Conservation (phyloP, 176 grass and related monocot species). For the Rhynchospora breviuscula region DNA sequence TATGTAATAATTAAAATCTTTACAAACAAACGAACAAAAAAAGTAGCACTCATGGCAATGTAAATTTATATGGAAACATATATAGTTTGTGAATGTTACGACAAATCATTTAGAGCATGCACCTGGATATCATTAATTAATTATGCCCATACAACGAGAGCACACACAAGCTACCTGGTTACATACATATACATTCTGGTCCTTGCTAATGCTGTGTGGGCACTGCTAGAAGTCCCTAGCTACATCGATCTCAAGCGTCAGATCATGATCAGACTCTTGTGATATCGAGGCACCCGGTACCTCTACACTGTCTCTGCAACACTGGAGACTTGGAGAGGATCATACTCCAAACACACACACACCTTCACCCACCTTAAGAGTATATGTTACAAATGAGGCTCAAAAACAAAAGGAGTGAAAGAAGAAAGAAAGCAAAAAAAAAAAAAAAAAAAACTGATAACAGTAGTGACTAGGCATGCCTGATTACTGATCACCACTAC, state of each 20-base stretch:
- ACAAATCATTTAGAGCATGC: not conserved
- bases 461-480: not conserved
- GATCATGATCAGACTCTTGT: slow-evolving; percentile 6
- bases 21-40: not conserved
- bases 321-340: slow-evolving; percentile 18
- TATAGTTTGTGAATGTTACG: not conserved
- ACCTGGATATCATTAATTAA: not conserved
- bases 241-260: not conserved
- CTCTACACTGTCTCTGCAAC: not conserved
- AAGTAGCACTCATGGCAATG: not conserved
- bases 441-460: not conserved
- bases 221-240: not conserved
- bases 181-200: slow-evolving; percentile 11
- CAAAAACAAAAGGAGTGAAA: not conserved
- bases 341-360: not conserved
- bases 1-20: not conserved
- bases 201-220: not conserved
- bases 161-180: slow-evolving; percentile 4
- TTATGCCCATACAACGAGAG: not conserved
- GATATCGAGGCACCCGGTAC: not conserved
- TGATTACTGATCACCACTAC: not conserved
- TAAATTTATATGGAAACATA: not conserved
- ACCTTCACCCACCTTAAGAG: not conserved
- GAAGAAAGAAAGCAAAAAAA: not conserved
- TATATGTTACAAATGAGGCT: slow-evolving; percentile 12